phyloP scores from a whole-genome alignment of 495 filamentous ascomycete species.

The Extremus antarcticus region DNA sequence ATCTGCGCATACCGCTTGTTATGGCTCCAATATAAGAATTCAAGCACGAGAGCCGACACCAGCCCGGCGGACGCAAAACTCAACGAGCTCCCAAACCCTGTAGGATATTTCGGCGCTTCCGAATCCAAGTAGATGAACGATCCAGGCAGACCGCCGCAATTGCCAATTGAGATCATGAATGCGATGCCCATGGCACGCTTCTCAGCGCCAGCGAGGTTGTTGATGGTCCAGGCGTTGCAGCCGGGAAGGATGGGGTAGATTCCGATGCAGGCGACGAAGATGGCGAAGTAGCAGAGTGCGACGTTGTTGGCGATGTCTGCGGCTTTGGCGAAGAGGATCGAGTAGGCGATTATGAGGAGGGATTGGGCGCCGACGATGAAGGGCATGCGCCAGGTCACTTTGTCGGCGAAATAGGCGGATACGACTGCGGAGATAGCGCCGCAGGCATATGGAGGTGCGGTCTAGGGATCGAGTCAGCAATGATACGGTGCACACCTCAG shows the following conservation, averaged over 20 bases:
- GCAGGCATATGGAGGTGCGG: constrained; percentile 6
- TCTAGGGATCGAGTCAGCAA: too few relatives aligned
- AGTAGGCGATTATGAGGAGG: constrained; percentile 28
- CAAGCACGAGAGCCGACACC: constrained; percentile 32
- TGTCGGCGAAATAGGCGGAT: constrained; percentile 30
- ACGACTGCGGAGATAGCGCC: constrained; percentile 24
- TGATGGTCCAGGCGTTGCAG: constrained; percentile 27
- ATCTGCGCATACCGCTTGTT: constrained; percentile 27
- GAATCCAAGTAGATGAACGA: constrained; percentile 16
- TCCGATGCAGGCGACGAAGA: constrained; percentile 32
- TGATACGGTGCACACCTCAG: too few relatives aligned
- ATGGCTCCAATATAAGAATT: constrained; percentile 19
- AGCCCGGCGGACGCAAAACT: constrained; percentile 40
- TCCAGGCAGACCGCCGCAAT: constrained; percentile 16
- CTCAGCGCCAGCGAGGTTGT: constrained; percentile 31
- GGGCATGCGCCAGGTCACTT: constrained; percentile 32
- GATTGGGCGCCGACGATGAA: constrained; percentile 27
- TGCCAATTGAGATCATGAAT: constrained; percentile 23
- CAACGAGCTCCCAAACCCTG: constrained; percentile 22
- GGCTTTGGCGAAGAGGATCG: constrained; percentile 2
- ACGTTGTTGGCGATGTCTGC: constrained; percentile 24
- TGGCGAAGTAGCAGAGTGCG: constrained; percentile 28
- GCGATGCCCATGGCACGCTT: constrained; percentile 33
- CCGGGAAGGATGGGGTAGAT: constrained; percentile 32
- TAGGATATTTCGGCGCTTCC: constrained; percentile 18